Conservation (phyloP, 495 filamentous ascomycete species). For the Aspergillus homomorphus region DNA sequence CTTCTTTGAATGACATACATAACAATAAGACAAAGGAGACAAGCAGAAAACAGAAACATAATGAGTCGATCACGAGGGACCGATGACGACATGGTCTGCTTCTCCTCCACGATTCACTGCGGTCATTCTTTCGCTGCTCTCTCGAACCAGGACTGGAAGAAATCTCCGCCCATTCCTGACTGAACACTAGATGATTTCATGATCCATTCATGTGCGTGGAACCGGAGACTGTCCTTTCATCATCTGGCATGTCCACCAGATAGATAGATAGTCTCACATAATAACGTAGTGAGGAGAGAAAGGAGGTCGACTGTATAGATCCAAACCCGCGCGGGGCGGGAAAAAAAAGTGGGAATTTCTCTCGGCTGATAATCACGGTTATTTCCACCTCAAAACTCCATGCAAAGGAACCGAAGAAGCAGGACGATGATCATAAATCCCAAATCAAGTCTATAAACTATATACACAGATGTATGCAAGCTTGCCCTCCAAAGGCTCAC, state of each 20-base stretch:
- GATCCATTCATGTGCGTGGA: not conserved
- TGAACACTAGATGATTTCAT: not conserved
- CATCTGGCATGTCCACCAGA: constrained; percentile 5
- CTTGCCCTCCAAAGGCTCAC: not conserved
- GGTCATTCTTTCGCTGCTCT: not conserved
- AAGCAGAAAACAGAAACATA: not conserved
- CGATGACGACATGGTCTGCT: constrained; percentile 6
- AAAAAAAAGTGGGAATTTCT: not conserved
- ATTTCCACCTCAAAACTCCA: too few relatives aligned
- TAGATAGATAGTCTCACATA: not conserved
- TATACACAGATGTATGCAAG: not conserved
- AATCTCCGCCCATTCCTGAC: not conserved
- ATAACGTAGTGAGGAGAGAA: too few relatives aligned
- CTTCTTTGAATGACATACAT: not conserved
- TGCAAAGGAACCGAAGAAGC: too few relatives aligned
- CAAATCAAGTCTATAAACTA: not conserved
- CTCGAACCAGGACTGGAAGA: too few relatives aligned
- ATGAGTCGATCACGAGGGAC: constrained; percentile 8
- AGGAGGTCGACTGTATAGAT: too few relatives aligned
- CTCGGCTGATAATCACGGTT: not conserved
- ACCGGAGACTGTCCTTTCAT: not conserved
- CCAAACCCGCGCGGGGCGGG: not conserved
- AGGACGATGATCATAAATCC: not conserved
- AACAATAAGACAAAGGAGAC: not conserved
- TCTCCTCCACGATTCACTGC: not conserved